Base-by-base conservation (phyloP, 2,329 filamentous ascomycete genomes). In the Aspergillus brunneoviolaceus region DNA sequence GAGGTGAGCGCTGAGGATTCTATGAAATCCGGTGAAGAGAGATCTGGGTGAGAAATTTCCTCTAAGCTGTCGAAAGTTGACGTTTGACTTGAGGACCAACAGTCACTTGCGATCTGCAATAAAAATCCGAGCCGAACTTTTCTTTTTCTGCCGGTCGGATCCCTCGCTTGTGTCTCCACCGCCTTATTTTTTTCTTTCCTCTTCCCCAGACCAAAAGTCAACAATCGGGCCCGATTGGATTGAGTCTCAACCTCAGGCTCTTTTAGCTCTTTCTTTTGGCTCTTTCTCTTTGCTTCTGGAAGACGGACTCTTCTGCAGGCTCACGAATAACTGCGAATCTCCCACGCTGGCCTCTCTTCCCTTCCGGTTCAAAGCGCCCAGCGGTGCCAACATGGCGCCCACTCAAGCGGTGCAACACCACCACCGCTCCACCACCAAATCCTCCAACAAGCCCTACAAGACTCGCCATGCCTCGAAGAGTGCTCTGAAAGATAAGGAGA, bases 341-440 rank as follows among this genome's bases (percentile, higher is more conserved):
- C 14, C 49, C 63, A 67, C 47, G 50, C 73, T 76, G 73, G 75
- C 70, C 63, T 89, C 88, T 58, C 78, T 92, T 77, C 91, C 93
- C 3, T 96, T 89, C 73, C 84, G 93, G 79, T 96, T 96, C 80
- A 96, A 96, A 82, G 90, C 86, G 77, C 76, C 77, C 60, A 77
- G 77, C 67, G 77, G 72, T 67, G 83, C 83, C 78, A 90, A 85
- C 70, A 95, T 95, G 91, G 88, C 90, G 72, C 85, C 87, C 77
- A 83, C 85, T 72, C 79, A 80, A 75, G 82, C 76, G 64, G 77
- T 81, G 67, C 74, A 55, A 47, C 53, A 98, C 78, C 93, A 94
- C 73, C 95, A 99, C 78, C 86, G 94, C 76, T 91, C 91, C 72
- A 97, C 93, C 60, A 96, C 93, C 57, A 99, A 98, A 83, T 82